Percentiles rank a stretch among this genome's conserved stretches.
Conservation (phyloP, 768 basidiomycete genomes). For the Roridomyces roridus region DNA sequence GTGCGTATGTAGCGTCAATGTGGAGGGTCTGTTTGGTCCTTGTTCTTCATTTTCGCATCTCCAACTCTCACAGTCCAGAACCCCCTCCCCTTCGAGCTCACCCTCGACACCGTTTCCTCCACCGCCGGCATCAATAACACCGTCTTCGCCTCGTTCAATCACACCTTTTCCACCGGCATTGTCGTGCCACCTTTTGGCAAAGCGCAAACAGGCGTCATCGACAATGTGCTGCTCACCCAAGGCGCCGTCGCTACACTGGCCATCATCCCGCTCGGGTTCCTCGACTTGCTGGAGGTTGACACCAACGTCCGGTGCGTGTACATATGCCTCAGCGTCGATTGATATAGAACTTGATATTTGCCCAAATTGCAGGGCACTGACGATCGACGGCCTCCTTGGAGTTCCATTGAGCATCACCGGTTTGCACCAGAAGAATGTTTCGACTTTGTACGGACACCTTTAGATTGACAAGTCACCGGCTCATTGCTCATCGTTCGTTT, state of each 20-base stretch:
- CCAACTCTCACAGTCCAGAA: constrained; percentile 41
- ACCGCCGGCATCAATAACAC: constrained; percentile 58
- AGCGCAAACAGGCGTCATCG: constrained; percentile 62
- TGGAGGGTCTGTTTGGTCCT: constrained; percentile 33
- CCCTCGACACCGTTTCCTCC: constrained; percentile 47
- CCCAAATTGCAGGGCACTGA: no score
- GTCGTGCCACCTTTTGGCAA: constrained; percentile 56
- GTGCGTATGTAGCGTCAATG: constrained; percentile 33
- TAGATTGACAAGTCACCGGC: no score
- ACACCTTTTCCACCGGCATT: constrained; percentile 58
- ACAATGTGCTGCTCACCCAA: constrained; percentile 59
- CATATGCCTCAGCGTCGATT: no score
- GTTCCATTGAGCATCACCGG: no score
- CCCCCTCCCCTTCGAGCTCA: constrained; percentile 52
- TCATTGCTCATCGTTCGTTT: no score
- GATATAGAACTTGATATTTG: no score
- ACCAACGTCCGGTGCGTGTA: constrained; percentile 44
- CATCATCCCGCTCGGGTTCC: constrained; percentile 58
- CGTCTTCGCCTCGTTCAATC: constrained; percentile 63
- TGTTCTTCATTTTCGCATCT: not conserved
- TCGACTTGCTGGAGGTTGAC: constrained; percentile 54
- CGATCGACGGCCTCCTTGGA: no score
- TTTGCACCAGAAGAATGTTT: no score
- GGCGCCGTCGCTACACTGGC: constrained; percentile 54
- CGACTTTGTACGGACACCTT: no score